Conservation (phyloP, 2,329 filamentous ascomycete species). For the Cadophora malorum region DNA sequence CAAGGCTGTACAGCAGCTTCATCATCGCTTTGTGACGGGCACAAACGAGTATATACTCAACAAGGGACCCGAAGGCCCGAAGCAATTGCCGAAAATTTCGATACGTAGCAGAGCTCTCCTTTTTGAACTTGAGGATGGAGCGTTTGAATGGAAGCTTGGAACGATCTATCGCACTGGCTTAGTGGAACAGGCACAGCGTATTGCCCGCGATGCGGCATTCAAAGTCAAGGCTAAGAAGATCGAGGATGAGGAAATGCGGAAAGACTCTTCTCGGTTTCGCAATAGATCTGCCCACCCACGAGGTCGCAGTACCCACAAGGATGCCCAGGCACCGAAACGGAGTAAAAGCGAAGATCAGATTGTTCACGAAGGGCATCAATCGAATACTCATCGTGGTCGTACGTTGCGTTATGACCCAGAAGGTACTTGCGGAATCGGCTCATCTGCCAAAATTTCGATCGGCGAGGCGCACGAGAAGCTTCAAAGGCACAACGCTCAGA, state of each 20-base stretch:
- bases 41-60: constrained; percentile 87
- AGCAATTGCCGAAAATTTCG: constrained; percentile 84
- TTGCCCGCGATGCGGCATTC: constrained; percentile 91
- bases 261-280: constrained; percentile 58
- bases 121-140: constrained; percentile 93
- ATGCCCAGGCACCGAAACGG: constrained; percentile 33
- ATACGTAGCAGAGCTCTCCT: constrained; percentile 81
- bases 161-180: constrained; percentile 91
- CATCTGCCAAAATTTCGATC: constrained; percentile 73
- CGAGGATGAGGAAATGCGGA: constrained; percentile 70
- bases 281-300: constrained; percentile 56
- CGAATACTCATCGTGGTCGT: constrained; percentile 46
- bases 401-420: constrained; percentile 81
- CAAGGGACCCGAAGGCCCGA: constrained; percentile 85
- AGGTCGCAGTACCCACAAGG: constrained; percentile 41
- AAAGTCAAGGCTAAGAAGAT: constrained; percentile 85
- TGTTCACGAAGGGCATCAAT: constrained; percentile 41
- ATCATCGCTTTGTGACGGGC: constrained; percentile 87
- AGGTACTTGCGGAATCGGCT: constrained; percentile 73
- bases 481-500: constrained; percentile 81
- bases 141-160: constrained; percentile 96
- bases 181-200: constrained; percentile 85
- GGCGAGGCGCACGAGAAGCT: constrained; percentile 79
- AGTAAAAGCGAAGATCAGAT: constrained; percentile 45
- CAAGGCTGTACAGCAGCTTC: constrained; percentile 89